Base-by-base conservation (phyloP, 1,284 basidiomycete genomes). In the Sanghuangporus weigelae region DNA sequence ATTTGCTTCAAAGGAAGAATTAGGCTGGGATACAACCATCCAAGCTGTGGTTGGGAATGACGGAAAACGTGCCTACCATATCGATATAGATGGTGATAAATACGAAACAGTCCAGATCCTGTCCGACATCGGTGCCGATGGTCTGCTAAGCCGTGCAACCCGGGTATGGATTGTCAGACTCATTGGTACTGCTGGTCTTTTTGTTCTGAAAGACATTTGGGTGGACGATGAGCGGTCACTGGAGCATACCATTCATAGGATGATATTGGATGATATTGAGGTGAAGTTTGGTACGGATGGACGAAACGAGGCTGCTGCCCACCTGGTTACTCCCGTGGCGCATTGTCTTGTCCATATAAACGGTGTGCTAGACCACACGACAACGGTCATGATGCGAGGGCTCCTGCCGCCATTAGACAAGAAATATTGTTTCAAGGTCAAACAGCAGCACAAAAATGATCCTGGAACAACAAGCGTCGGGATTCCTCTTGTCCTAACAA, bases 21-120 rank as follows among this genome's bases (percentile, higher is more conserved):
- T 44, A 19, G 57, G 58, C 21, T 60, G 58, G 58, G 58, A 60
- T 31, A 12, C 58, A 35, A 60, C 58, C 7, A 31, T 60, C 40
- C 40, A n/a, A n/a, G 40, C 40, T n/a, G n/a, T 42, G 12, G 40
- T 12, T 12, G 40, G 40, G 10, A 11, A 42, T 12, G n/a, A 42
- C 3, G 40, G 40, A 42, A n/a, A n/a, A 42, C 40, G 40, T 42
- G 40, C 40, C 11, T 42, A 42, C 4, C 40, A 42, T 7, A 42
- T 42, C 4, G 40, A 42, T n/a, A n/a, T 42, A 42, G 6, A n/a
- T 42, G 40, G n/a, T n/a, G n/a, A 42, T 11, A 42, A 11, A 12
- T 42, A 42, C 7, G 40, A 42, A n/a, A 42, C 40, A 3, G n/a
- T 11, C n/a, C 40, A n/a, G 40, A 55, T 55, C 11, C 31, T 55